Base-by-base conservation (phyloP, 2,329 filamentous ascomycete species). In the Penicillium rolfsii region DNA sequence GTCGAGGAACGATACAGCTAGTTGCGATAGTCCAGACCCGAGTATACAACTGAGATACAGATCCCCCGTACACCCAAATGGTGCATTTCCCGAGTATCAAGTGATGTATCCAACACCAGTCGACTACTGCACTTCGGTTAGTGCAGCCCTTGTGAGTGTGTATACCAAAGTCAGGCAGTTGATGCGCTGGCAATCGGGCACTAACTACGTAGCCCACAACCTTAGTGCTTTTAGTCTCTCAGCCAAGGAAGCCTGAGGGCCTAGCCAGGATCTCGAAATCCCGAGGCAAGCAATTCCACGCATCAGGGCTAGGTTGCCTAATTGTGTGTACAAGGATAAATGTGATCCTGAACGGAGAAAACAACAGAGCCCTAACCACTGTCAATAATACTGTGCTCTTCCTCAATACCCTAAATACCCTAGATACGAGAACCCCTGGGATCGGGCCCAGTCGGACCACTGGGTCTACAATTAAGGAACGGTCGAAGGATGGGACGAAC, bases 171-270 rank as follows among this genome's bases (percentile, higher is more conserved):
- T 11, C n/a, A 16, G 9, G 4, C 6, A 14, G 49, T 11, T 61
- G 66, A 67, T 69, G 67, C 52, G 67, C 55, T 69, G 67, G 67
- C 67, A 49, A 54, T 64, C 60, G 58, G 64, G 62, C 65, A 64
- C 41, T 61, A 48, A 46, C 40, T 48, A 24, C 41, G 24, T 43
- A 33, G 52, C 36, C 35, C 35, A 41, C 45, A 48, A n/a, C 24
- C 16, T 28, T 48, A 48, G 45, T n/a, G 9, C 24, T 28, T 7
- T 48, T 30, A n/a, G 12, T 28, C 24, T 26, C 40, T 5, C 7
- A 12, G 2, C 33, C 12, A 41, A 41, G 12, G 41, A 8, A 46
- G 26, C 5, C 43, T 28, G 16, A 33, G 6, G 30, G 40, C 19
- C 19, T 11, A 12, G 16, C 22, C 0, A 26, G 22, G 41, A 45